Percentiles rank a stretch among this genome's conserved stretches.
Evolutionary conservation across 345 rosid species (phyloP).

Genomic region (Boechera stricta): DNA sequence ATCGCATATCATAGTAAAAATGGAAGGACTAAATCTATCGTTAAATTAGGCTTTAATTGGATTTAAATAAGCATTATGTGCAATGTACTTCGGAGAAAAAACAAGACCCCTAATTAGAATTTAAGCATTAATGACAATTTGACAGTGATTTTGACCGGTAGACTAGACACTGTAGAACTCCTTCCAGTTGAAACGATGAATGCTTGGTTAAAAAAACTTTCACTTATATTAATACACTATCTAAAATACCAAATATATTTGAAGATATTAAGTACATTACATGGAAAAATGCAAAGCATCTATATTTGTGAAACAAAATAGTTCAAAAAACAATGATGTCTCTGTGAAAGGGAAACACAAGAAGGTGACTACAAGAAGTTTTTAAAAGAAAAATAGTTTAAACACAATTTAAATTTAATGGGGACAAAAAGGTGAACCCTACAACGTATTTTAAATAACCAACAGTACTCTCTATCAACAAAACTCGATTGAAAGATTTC

Average conservation of each 20-base stretch:
- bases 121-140: background rate
- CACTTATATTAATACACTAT: background rate
- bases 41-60: slow-evolving; percentile 38
- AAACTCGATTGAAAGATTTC: background rate
- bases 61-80: background rate
- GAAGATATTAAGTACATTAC: background rate
- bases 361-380: background rate
- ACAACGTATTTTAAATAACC: slow-evolving; percentile 11
- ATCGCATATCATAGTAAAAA: slow-evolving; percentile 31
- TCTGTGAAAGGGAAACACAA: background rate
- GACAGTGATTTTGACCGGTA: slow-evolving; percentile 14
- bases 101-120: slow-evolving; percentile 20
- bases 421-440: slow-evolving; percentile 12
- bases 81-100: slow-evolving; percentile 32
- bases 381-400: background rate
- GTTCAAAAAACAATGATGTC: background rate
- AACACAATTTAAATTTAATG: background rate
- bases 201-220: background rate
- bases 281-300: background rate
- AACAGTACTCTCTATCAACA: slow-evolving; percentile 1
- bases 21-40: slow-evolving; percentile 28
- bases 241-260: background rate
- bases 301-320: no score
- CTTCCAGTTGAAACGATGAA: background rate
- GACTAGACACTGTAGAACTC: slow-evolving; percentile 8